Conservation (phyloP, 805 yeast species). For the Myxozyma vanderwaltii region DNA sequence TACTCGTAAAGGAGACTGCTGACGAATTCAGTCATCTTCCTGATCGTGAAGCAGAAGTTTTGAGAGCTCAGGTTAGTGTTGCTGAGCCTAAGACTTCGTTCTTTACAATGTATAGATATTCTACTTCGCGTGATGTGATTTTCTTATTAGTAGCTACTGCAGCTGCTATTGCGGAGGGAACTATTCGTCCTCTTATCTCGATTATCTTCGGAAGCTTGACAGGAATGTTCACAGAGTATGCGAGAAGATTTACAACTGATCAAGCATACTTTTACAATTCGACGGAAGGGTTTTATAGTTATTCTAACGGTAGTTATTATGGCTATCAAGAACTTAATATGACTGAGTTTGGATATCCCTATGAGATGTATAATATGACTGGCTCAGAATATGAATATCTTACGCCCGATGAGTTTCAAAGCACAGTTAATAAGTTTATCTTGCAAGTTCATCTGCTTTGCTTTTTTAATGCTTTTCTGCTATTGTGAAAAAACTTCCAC, state of each 20-base stretch:
- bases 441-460: background rate
- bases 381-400: conserved; percentile 8
- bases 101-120: conserved; percentile 25
- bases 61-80: conserved; percentile 23
- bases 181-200: conserved; percentile 41
- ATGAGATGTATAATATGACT: conserved; percentile 17
- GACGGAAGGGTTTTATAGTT: conserved; percentile 16
- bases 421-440: conserved; percentile 2
- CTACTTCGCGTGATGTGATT: conserved; percentile 13
- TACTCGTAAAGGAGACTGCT: background rate
- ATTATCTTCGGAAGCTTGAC: conserved; percentile 27
- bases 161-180: conserved; percentile 45
- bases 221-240: conserved; percentile 21
- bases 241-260: conserved; percentile 33
- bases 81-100: conserved; percentile 9
- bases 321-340: background rate
- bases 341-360: conserved; percentile 11
- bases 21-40: conserved; percentile 29
- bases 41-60: conserved; percentile 10
- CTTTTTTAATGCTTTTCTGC: background rate
- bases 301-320: conserved; percentile 5
- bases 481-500: background rate
- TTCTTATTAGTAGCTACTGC: conserved; percentile 16
- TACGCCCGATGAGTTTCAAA: conserved; percentile 38
- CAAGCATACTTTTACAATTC: conserved; percentile 14